phyloP scores from a whole-genome alignment of 2,329 filamentous ascomycete species.

The Aspergillus transmontanensis region DNA sequence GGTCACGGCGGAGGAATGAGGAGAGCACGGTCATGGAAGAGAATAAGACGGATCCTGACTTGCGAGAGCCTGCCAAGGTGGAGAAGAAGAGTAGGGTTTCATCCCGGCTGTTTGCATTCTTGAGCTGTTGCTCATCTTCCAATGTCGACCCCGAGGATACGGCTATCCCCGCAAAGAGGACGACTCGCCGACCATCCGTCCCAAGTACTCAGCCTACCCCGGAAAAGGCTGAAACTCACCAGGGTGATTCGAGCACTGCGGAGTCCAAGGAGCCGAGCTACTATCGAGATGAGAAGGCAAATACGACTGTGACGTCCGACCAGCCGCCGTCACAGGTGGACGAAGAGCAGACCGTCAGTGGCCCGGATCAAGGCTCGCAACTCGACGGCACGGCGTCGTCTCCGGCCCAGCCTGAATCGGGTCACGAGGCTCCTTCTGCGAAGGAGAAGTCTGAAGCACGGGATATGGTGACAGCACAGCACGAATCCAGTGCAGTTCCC shows the following conservation, averaged over 20 bases:
- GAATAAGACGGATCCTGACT: constrained; percentile 36
- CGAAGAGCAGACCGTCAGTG: constrained; percentile 34
- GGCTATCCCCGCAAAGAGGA: constrained; percentile 49
- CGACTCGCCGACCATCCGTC: constrained; percentile 42
- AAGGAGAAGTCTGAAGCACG: constrained; percentile 21
- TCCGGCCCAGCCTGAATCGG: constrained; percentile 18
- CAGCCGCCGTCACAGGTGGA: constrained; percentile 29
- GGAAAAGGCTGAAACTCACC: constrained; percentile 43
- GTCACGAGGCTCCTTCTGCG: constrained; percentile 6
- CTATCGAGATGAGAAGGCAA: constrained; percentile 42
- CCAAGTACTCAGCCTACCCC: constrained; percentile 40
- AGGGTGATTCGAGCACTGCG: constrained; percentile 42
- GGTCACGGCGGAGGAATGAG: constrained; percentile 41
- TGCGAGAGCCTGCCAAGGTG: constrained; percentile 34
- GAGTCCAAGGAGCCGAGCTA: constrained; percentile 42
- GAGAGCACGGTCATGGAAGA: constrained; percentile 35
- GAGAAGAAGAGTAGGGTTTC: constrained; percentile 46
- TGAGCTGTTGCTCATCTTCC: constrained; percentile 53
- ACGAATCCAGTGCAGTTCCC: constrained; percentile 12
- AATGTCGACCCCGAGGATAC: constrained; percentile 48
- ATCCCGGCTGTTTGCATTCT: constrained; percentile 47
- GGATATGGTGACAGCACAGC: constrained; percentile 3
- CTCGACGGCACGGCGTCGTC: constrained; percentile 32
- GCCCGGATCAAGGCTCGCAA: constrained; percentile 42
- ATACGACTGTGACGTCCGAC: constrained; percentile 32